Evolutionary conservation across 2,329 filamentous ascomycete species (phyloP).

Genomic region (Emergomyces pasteurianus): DNA sequence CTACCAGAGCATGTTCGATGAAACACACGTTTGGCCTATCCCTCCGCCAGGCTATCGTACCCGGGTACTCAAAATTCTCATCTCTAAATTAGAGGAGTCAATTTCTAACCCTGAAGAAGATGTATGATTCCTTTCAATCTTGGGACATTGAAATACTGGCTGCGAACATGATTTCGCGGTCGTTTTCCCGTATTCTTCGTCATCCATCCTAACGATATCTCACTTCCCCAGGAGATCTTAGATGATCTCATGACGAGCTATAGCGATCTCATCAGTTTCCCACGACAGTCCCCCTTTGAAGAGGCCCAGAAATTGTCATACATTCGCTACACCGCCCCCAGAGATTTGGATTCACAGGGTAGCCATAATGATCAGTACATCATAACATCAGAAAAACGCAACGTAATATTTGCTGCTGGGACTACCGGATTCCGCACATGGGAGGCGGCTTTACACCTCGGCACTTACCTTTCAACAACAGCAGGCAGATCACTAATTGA

Average conservation of each 20-base stretch:
- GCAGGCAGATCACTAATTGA: conserved; percentile 35
- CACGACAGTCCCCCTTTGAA: conserved; percentile 50
- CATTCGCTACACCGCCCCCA: conserved; percentile 54
- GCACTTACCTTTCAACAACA: conserved; percentile 42
- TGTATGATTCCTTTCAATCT: conserved; percentile 43
- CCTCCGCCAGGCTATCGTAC: conserved; percentile 60
- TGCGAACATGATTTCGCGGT: conserved; percentile 6
- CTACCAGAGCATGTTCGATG: conserved; percentile 54
- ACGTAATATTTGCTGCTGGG: conserved; percentile 43
- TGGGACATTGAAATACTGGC: conserved; percentile 14
- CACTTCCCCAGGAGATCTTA: conserved; percentile 57
- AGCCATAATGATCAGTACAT: conserved; percentile 13
- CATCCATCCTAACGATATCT: conserved; percentile 14
- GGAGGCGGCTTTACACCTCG: conserved; percentile 56
- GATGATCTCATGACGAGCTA: conserved; percentile 65
- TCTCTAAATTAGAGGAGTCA: conserved; percentile 56
- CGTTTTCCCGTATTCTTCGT: conserved; percentile 2
- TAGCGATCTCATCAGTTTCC: conserved; percentile 50
- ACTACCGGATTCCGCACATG: conserved; percentile 58
- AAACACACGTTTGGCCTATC: conserved; percentile 41
- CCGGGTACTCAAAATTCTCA: conserved; percentile 60
- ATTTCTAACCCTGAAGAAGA: conserved; percentile 76
- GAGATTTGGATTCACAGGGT: conserved; percentile 1
- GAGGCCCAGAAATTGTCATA: conserved; percentile 60
- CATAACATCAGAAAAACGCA: conserved; percentile 43